Conservation (phyloP, 164 flowering plant genomes). For the Vitis labrusca region DNA sequence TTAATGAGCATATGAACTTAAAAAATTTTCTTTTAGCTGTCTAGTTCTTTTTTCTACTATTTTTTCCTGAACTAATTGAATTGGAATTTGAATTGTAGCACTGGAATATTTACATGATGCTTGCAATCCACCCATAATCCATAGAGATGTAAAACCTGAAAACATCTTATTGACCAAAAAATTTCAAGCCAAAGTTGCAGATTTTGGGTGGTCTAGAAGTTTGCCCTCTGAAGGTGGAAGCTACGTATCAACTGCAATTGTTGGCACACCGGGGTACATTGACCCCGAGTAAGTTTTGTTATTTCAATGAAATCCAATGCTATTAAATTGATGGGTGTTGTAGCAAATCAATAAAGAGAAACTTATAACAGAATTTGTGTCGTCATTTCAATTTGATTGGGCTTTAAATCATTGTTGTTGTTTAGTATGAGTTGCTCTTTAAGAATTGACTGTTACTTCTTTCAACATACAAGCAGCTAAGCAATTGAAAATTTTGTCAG, state of each 20-base stretch:
- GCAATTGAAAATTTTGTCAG: too few species aligned
- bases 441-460: too few species aligned
- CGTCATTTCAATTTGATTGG: too few species aligned
- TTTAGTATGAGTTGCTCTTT: too few species aligned
- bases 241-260: conserved; percentile 20
- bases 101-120: conserved; percentile 27
- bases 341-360: too few species aligned
- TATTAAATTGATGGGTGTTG: too few species aligned
- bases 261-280: conserved; percentile 35
- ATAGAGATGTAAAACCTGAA: conserved; percentile 28
- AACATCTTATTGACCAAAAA: conserved; percentile 20
- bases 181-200: conserved; percentile 24
- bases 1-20: not conserved
- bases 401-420: too few species aligned
- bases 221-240: conserved; percentile 11
- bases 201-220: conserved; percentile 30
- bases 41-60: not conserved
- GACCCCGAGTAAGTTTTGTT: conserved; percentile 27
- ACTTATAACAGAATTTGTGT: too few species aligned
- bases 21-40: not conserved
- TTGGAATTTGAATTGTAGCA: conserved; percentile 9
- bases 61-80: not conserved
- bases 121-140: conserved; percentile 26
- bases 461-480: too few species aligned
- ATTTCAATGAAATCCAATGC: too few species aligned